Evolutionary conservation across 495 filamentous ascomycete genomes (phyloP).

Genomic region (Aspergillus sclerotioniger): DNA sequence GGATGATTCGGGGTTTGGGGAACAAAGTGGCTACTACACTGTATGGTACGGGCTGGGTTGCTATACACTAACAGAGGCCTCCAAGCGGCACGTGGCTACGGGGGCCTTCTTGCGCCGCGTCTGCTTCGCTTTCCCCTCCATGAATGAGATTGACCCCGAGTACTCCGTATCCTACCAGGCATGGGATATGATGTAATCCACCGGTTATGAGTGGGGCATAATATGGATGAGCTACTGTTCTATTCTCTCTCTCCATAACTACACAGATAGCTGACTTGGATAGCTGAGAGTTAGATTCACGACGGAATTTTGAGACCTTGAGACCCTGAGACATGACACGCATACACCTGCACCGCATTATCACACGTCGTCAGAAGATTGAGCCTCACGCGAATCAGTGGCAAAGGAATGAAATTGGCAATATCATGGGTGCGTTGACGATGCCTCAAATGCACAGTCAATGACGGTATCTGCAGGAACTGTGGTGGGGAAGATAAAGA

Average conservation of each 20-base stretch:
- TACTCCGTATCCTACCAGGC: too few species aligned
- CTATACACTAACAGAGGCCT: too few species aligned
- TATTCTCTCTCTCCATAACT: too few species aligned
- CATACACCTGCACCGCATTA: not conserved
- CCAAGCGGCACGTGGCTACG: not conserved
- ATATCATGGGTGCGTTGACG: not conserved
- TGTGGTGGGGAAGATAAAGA: not conserved
- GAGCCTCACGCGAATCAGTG: not conserved
- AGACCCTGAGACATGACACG: not conserved
- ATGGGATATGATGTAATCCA: not conserved
- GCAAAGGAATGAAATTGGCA: not conserved
- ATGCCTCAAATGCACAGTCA: not conserved
- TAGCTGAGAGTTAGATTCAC: too few species aligned
- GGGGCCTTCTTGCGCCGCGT: not conserved
- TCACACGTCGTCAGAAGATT: not conserved
- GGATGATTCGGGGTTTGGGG: not conserved
- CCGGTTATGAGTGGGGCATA: too few species aligned
- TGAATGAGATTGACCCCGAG: too few species aligned
- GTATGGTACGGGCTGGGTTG: too few species aligned
- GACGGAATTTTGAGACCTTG: too few species aligned
- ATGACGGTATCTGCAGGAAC: not conserved
- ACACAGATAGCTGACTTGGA: too few species aligned
- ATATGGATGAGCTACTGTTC: too few species aligned
- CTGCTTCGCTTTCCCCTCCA: not conserved
- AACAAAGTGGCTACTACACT: too few species aligned